Percentiles rank a stretch among this genome's conserved stretches.
These are phyloP conservation scores for Ogataea methanolica DNA, from an alignment of 805 yeast species.

Conservation along the genomic window DNA sequence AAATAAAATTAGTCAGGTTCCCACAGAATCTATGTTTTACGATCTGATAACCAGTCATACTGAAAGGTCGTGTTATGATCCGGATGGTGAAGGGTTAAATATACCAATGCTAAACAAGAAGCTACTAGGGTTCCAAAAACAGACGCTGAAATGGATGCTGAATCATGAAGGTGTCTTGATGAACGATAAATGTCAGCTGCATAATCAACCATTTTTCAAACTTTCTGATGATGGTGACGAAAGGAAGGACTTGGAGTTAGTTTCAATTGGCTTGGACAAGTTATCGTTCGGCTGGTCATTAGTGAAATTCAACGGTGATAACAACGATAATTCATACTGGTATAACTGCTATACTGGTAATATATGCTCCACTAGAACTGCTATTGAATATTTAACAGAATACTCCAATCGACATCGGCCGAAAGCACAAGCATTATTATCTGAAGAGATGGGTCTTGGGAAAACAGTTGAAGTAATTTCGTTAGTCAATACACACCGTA, in stretches of 20 bases:
- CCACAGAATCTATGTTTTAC: conserved; percentile 39
- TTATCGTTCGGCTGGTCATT: conserved; percentile 53
- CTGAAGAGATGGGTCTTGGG: conserved; percentile 98
- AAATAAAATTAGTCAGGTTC: conserved; percentile 6
- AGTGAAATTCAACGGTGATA: conserved; percentile 9
- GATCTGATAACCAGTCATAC: conserved; percentile 46
- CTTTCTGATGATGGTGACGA: conserved; percentile 27
- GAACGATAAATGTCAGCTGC: background rate
- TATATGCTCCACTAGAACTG: conserved; percentile 31
- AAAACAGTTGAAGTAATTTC: conserved; percentile 85
- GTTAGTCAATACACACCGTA: conserved; percentile 54
- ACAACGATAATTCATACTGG: conserved; percentile 29
- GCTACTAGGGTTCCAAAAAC: conserved; percentile 42
- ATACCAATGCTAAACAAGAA: conserved; percentile 20
- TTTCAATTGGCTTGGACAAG: conserved; percentile 33
- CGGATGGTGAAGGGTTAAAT: conserved; percentile 2
- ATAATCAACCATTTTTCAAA: background rate
- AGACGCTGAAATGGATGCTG: conserved; percentile 55
- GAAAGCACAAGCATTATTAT: conserved; percentile 59
- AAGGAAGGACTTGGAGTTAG: conserved; percentile 16
- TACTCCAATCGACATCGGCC: conserved; percentile 5
- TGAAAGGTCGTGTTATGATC: conserved; percentile 10
- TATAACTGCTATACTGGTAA: conserved; percentile 49
- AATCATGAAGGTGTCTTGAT: conserved; percentile 39
- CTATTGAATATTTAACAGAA: conserved; percentile 23